Conservation (phyloP, 805 yeast species). For the Kuraishia hungarica region DNA sequence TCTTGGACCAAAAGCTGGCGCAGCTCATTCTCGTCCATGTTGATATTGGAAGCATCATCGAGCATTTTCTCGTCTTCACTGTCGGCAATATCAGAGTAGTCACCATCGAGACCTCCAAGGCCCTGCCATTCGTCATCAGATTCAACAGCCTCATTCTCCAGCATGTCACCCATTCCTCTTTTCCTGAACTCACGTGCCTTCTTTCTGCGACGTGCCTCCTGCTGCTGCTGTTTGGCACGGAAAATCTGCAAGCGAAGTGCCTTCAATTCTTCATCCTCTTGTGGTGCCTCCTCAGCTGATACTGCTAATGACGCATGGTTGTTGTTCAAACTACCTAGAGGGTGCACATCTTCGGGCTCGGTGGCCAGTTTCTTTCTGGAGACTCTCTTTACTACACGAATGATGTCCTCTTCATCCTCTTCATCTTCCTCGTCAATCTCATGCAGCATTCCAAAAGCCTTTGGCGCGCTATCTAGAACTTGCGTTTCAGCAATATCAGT, state of each 20-base stretch:
- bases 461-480: too few relatives aligned
- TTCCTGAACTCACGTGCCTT: constrained; percentile 45
- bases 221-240: constrained; percentile 15
- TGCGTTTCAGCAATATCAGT: background rate
- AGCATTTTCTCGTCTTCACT: constrained; percentile 75
- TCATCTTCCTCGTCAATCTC: constrained; percentile 11
- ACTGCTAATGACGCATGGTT: constrained; percentile 8
- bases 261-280: constrained; percentile 27
- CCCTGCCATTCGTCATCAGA: constrained; percentile 88
- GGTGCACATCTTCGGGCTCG: constrained; percentile 1
- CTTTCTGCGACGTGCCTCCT: constrained; percentile 15
- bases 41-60: constrained; percentile 56
- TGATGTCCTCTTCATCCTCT: constrained; percentile 13
- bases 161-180: constrained; percentile 47
- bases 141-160: constrained; percentile 82
- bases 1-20: constrained; percentile 51
- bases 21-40: constrained; percentile 49
- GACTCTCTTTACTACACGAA: constrained; percentile 5
- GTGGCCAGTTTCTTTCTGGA: constrained; percentile 3
- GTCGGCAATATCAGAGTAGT: constrained; percentile 47
- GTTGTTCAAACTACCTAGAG: background rate
- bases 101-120: constrained; percentile 66
- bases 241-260: constrained; percentile 10
- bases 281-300: constrained; percentile 24
- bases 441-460: background rate